phyloP scores from a whole-genome alignment of 345 rosid genomes.

The Salix suchowensis region DNA sequence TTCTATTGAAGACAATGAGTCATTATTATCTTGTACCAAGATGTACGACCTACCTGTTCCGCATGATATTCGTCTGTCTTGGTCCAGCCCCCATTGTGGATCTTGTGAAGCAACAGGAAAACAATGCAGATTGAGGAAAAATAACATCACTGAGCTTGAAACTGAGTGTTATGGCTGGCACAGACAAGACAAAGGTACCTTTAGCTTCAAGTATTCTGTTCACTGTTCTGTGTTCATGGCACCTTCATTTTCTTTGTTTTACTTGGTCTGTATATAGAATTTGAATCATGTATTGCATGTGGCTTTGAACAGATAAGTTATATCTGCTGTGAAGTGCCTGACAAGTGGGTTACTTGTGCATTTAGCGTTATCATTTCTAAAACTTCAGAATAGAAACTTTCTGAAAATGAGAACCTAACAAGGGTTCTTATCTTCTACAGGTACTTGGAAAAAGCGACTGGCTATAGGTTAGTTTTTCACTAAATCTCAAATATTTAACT shows the following conservation, averaged over 20 bases:
- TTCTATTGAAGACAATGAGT: too few relatives aligned
- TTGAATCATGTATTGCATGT: neutral
- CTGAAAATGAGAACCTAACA: neutral
- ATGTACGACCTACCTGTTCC: neutral
- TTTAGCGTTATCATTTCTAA: neutral
- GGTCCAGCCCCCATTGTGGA: neutral
- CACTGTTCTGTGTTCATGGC: too few relatives aligned
- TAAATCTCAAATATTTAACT: neutral
- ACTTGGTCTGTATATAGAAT: too few relatives aligned
- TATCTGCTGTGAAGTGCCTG: neutral
- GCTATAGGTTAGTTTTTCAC: neutral
- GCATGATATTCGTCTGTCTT: neutral
- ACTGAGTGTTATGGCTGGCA: neutral
- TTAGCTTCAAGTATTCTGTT: neutral
- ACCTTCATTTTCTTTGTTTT: too few relatives aligned
- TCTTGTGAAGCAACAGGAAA: neutral
- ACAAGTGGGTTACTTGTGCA: neutral
- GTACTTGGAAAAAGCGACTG: neutral
- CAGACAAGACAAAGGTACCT: neutral
- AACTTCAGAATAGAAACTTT: too few relatives aligned
- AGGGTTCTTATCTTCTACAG: neutral
- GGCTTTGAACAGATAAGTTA: neutral
- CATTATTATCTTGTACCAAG: too few relatives aligned
- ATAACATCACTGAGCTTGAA: neutral
- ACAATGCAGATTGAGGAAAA: neutral